phyloP scores from a whole-genome alignment of 176 grass and related monocot genomes.

The Areca catechu region DNA sequence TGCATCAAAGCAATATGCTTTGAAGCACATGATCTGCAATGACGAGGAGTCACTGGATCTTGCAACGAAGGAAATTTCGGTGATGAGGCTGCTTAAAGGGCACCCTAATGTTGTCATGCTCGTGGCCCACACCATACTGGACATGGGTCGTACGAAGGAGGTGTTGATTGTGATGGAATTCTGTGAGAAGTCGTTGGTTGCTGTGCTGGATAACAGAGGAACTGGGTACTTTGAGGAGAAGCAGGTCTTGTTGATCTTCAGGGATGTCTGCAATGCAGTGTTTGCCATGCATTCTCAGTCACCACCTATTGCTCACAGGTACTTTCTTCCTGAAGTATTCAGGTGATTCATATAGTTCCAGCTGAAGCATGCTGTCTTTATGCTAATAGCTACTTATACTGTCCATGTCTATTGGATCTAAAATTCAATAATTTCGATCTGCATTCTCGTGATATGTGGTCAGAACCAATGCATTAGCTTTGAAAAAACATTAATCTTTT shows the following conservation, averaged over 20 bases:
- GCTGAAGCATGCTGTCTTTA: not conserved
- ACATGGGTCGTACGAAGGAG: conserved; percentile 73
- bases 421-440: too few species aligned
- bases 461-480: too few species aligned
- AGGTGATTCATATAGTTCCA: not conserved
- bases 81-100: conserved; percentile 60
- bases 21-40: conserved; percentile 84
- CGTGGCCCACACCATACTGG: conserved; percentile 57
- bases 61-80: conserved; percentile 69
- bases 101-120: conserved; percentile 67
- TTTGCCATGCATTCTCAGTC: conserved; percentile 73
- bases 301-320: conserved; percentile 84
- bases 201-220: conserved; percentile 55
- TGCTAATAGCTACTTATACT: not conserved
- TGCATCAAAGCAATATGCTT: conserved; percentile 50
- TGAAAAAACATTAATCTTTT: too few species aligned
- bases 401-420: not conserved
- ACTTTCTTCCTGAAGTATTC: conserved; percentile 3
- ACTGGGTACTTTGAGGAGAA: conserved; percentile 65
- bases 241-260: conserved; percentile 61
- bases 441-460: too few species aligned
- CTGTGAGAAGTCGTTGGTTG: conserved; percentile 64
- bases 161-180: conserved; percentile 69
- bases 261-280: conserved; percentile 75
- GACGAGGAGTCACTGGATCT: conserved; percentile 57